Evolutionary conservation across 1,284 basidiomycete species (phyloP), one percentile per base, ranked within the genome.

Genomic region (Leccinum fuscescens): DNA sequence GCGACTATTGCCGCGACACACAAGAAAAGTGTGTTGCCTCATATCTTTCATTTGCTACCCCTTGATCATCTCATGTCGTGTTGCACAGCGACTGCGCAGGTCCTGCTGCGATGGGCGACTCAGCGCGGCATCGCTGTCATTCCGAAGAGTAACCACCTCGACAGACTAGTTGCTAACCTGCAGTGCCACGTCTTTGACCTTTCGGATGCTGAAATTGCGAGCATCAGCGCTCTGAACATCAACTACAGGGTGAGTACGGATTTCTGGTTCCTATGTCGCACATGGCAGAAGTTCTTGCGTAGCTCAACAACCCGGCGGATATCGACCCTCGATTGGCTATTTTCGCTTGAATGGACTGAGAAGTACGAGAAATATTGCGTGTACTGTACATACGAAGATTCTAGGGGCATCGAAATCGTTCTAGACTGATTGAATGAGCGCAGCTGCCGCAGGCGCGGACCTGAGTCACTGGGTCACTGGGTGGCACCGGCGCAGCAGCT

Each of bases 71-170:
- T 54, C 33, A 24, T 57, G 61, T 64, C 37, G 59, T 29, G 46
- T 55, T 27, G 42, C 66, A 62, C 61, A 86, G 84, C 80, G 54
- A 69, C 80, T 37, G 84, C 84, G 7, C 85, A 88, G 73, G 80
- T 93, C 37, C 77, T 92, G 37, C 82, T 93, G 61, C 85, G 90
- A 65, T 93, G 90, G 90, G 85, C 89, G 6, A 86, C 88, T 15
- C 88, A 92, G 71, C 85, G 84, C 39, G 86, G 84, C 6, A 80
- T 93, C 62, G 89, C 88, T 44, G 89, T 94, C 53, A 85, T 94
- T 64, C 92, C 92, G 54, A 92, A 92, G 79, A 85, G 80, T 60
- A 91, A 85, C 75, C 74, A 80, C 67, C 62, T 71, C 11, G 66
- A 75, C 4, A 84, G 88, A 61, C 71, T 91, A 53, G 67, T 74